Evolutionary conservation across 352 stramenopile genomes (phyloP), one percentile per base, ranked within the genome.

Genomic region (Saprolegnia diclina): DNA sequence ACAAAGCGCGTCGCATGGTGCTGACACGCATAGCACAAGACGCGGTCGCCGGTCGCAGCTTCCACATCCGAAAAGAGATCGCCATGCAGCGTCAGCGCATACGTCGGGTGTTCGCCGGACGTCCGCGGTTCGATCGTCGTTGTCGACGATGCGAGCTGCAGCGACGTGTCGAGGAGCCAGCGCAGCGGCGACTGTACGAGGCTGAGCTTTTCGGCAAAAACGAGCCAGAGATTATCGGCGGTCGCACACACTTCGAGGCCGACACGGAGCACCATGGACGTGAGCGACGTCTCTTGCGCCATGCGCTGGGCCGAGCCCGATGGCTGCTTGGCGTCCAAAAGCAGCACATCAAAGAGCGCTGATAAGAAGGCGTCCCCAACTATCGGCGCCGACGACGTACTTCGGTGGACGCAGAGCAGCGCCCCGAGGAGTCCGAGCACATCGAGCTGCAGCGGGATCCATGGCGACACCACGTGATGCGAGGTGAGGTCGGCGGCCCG

Each of bases 261-360:
- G 35, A 69, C 63, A 44, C 21, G 19, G 6, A 69, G n/a, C 14
- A 69, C 50, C 63, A 69, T n/a, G 5, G 29, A 37, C 16, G 63
- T 45, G 29, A 69, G 50, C 5, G 40, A n/a, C 13, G 63, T 56
- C 61, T 69, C 50, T 7, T 57, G 16, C 26, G 21, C 42, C 9
- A 69, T 18, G 9, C 19, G 40, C 16, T 16, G 52, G 6, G 29
- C 5, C 14, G 54, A 24, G 19, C 45, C 22, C 7, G 53, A 35
- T 14, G 32, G 29, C 19, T 62, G 26, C 22, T 50, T 69, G 13
- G 26, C 32, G 4, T 57, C 26, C n/a, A 62, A 21, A n/a, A 69
- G 35, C 19, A 69, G 38, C 13, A 69, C 7, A 38, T 69, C 63
- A 48, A 69, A 69, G 13, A 69, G 38, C n/a, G 45, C n/a, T 19